phyloP scores from a whole-genome alignment of 345 rosid species.

The Citrus medica region DNA sequence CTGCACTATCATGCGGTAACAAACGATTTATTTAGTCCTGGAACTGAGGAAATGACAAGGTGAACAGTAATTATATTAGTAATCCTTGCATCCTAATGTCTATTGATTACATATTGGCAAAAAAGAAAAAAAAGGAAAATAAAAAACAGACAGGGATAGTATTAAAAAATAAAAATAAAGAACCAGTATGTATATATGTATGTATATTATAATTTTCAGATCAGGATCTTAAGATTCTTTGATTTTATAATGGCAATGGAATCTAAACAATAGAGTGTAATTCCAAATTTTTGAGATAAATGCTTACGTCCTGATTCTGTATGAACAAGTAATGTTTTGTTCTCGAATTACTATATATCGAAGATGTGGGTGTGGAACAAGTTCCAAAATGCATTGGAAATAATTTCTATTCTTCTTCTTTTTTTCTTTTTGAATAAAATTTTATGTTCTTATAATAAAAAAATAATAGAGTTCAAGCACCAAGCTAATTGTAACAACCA shows the following conservation, averaged over 20 bases:
- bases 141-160: too few species aligned
- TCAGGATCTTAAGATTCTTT: constrained; percentile 1
- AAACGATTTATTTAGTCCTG: background rate
- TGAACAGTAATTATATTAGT: background rate
- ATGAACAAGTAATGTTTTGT: background rate
- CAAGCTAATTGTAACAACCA: background rate
- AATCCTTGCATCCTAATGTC: too few species aligned
- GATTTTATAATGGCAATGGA: background rate
- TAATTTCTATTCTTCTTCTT: background rate
- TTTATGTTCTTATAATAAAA: background rate
- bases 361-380: background rate
- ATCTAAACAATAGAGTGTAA: background rate
- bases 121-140: too few species aligned
- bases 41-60: background rate
- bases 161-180: too few species aligned
- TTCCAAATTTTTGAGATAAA: constrained; percentile 2
- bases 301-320: background rate
- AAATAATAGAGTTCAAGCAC: too few species aligned
- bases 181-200: too few species aligned
- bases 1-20: too few species aligned
- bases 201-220: too few species aligned
- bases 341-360: background rate
- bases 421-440: background rate
- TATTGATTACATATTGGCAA: too few species aligned
- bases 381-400: background rate